Base-by-base conservation (phyloP, 1,284 basidiomycete species). In the Boletus albobrunnescens region DNA sequence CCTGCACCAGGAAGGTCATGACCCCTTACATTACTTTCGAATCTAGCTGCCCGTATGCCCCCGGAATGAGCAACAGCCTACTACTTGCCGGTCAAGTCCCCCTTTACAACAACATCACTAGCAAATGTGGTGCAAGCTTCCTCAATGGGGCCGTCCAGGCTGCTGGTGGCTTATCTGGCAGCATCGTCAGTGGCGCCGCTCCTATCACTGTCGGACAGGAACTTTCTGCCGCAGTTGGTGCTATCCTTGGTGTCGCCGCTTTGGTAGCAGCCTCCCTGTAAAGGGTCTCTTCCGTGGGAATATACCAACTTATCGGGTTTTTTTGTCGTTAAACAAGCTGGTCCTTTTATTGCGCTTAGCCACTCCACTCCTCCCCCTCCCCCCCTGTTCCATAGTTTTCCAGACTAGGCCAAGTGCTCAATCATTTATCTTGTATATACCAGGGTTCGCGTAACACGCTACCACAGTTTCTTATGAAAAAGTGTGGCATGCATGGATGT, bases 1-100 rank as follows among this genome's bases (percentile, higher is more conserved):
- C 83, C 5, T 96, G 93, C 81, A 83, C 89, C 14, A 81, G 85
- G 62, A 77, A 77, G 55, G 71, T 92, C 64, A 63, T 95, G 55
- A 77, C 80, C 6, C 55, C 81, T 8, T 96, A 88, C 76, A 82
- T 91, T 67, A 68, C 71, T 51, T 94, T 79, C 68, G 87, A 93
- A 71, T 77, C 80, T 38, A 64, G 68, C 50, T 69, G 73, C 37
- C 82, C 84, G 2, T 94, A 93, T 66, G 87, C 75, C 4, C 78
- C 85, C 24, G 91, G 92, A 47, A 59, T 94, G 36, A 46, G 54
- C 51, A 73, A 76, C 56, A 87, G 82, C 59, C 65, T 73, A 27
- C 72, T 94, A 52, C 74, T 96, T 46, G 64, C 71, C 32, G 78
- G 78, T 48, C 91, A 94, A 69, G 49, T 68, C 16, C 62, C 58